phyloP scores from a whole-genome alignment of 2,329 filamentous ascomycete species.

The Aspergillus fischeri region DNA sequence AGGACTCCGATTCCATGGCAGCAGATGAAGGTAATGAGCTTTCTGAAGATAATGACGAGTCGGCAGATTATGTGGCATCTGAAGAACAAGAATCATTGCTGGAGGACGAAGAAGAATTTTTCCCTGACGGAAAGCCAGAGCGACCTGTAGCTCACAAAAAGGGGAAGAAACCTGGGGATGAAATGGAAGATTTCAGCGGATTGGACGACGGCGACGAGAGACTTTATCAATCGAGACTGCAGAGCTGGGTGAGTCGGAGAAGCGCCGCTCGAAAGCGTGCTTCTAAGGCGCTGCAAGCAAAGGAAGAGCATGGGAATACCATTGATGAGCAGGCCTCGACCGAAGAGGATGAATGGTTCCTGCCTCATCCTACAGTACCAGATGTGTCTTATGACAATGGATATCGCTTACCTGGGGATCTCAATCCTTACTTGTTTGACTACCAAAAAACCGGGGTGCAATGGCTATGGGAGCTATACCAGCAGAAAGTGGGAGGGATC shows the following conservation, averaged over 20 bases:
- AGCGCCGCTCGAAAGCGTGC: constrained; percentile 54
- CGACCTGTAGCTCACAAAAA: constrained; percentile 15
- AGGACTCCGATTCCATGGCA: constrained; percentile 5
- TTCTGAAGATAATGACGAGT: constrained; percentile 31
- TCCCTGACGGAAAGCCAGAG: constrained; percentile 26
- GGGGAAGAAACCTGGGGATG: constrained; percentile 28
- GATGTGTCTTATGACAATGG: constrained; percentile 72
- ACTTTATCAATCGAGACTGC: constrained; percentile 70
- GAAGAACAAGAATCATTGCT: constrained; percentile 25
- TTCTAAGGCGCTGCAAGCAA: constrained; percentile 29
- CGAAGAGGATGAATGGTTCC: constrained; percentile 64
- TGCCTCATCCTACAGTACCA: constrained; percentile 75
- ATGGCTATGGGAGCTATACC: constrained; percentile 90
- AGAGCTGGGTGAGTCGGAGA: constrained; percentile 67
- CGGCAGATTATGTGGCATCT: constrained; percentile 30
- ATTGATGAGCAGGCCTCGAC: constrained; percentile 39
- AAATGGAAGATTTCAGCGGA: constrained; percentile 55
- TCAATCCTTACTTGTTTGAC: constrained; percentile 86
- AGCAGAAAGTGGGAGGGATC: constrained; percentile 86
- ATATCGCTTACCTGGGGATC: constrained; percentile 82
- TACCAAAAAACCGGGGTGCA: constrained; percentile 97
- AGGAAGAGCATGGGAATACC: constrained; percentile 31
- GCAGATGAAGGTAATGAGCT: constrained; percentile 11
- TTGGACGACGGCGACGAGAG: constrained; percentile 87
- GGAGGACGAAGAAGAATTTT: constrained; percentile 35